phyloP scores from a whole-genome alignment of 176 grass and related monocot species.

The Carex cristatella region DNA sequence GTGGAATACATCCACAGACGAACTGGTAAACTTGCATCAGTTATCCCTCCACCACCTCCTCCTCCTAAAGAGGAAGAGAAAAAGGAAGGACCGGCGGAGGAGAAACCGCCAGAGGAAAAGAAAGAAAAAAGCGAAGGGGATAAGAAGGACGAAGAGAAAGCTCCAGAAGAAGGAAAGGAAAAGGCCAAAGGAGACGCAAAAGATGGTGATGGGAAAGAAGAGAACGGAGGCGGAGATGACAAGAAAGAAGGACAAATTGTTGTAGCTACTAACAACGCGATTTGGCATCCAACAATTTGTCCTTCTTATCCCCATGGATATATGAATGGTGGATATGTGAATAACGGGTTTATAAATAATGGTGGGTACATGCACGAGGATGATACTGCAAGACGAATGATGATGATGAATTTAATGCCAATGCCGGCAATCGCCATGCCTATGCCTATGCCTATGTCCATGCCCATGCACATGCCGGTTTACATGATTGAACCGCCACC shows the following conservation, averaged over 20 bases:
- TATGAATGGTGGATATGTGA: slow-evolving; percentile 57
- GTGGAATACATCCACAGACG: slow-evolving; percentile 58
- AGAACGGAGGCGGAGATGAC: slow-evolving; percentile 19
- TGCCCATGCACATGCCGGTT: slow-evolving; percentile 32
- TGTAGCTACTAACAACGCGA: slow-evolving; percentile 25
- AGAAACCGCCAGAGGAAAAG: slow-evolving; percentile 19
- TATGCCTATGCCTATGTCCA: background rate
- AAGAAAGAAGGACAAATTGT: slow-evolving; percentile 39
- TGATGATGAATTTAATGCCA: slow-evolving; percentile 31
- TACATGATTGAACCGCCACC: slow-evolving; percentile 43
- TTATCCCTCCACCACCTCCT: slow-evolving; percentile 37
- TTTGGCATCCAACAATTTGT: slow-evolving; percentile 47
- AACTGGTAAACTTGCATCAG: slow-evolving; percentile 49
- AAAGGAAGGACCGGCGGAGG: slow-evolving; percentile 25
- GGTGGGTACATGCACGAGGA: slow-evolving; percentile 18
- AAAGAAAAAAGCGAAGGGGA: slow-evolving; percentile 24
- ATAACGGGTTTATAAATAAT: slow-evolving; percentile 12
- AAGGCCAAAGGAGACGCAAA: slow-evolving; percentile 21
- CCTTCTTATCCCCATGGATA: too few species aligned
- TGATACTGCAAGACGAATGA: slow-evolving; percentile 47
- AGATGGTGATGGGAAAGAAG: background rate
- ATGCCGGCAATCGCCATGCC: slow-evolving; percentile 25
- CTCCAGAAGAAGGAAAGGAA: slow-evolving; percentile 26
- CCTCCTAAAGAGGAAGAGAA: slow-evolving; percentile 41
- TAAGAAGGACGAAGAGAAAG: slow-evolving; percentile 6